These are phyloP conservation scores for Plasmodium adleri DNA, from an alignment of 169 alveolate genomes.

Conservation along the genomic window DNA sequence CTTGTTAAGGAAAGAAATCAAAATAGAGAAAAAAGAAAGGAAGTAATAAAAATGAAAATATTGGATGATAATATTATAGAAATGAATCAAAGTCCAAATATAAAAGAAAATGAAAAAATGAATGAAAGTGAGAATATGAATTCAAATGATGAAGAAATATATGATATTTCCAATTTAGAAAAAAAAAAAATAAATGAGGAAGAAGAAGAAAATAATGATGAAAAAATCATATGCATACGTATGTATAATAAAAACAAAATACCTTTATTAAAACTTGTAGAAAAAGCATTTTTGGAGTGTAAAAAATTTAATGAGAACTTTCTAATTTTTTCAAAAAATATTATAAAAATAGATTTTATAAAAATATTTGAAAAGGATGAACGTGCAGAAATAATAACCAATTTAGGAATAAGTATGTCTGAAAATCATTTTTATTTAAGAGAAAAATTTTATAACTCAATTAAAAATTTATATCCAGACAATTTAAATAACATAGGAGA, in stretches of 20 bases:
- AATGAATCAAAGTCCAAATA: background rate
- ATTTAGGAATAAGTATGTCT: conserved; percentile 55
- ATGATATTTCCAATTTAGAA: background rate
- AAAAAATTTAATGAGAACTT: conserved; percentile 74
- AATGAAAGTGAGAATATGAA: background rate
- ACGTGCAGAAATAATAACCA: conserved; percentile 29
- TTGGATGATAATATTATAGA: background rate
- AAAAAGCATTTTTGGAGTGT: conserved; percentile 69
- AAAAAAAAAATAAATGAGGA: conserved; percentile 9
- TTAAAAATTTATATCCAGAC: background rate
- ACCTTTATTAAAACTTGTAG: conserved; percentile 29
- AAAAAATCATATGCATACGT: conserved; percentile 44
- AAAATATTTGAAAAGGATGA: conserved; percentile 62
- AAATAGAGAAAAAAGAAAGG: conserved; percentile 4
- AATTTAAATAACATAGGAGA: background rate
- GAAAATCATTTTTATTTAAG: conserved; percentile 55
- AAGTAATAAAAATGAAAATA: conserved; percentile 15
- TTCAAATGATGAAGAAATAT: background rate
- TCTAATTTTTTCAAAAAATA: conserved; percentile 60
- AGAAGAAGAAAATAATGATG: conserved; percentile 1
- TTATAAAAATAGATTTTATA: conserved; percentile 56
- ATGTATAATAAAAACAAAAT: conserved; percentile 18
- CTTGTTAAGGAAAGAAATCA: background rate
- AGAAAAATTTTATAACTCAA: conserved; percentile 40
- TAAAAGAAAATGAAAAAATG: background rate